Percentiles rank a stretch among this genome's conserved stretches.
Conservation (phyloP, 345 rosid species). For the Syzygium aromaticum region DNA sequence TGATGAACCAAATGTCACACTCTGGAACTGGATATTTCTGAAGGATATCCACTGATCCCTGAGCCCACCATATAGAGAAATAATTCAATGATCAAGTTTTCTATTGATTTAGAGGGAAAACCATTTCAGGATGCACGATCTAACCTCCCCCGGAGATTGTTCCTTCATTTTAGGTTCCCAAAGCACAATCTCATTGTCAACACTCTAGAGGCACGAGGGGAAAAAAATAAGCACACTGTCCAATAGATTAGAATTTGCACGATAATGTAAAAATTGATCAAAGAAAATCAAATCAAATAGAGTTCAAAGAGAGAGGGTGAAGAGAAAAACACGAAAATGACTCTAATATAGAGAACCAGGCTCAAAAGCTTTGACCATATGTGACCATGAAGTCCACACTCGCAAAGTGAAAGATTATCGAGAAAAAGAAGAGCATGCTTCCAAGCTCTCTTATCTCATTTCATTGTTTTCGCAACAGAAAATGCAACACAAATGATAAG, state of each 20-base stretch:
- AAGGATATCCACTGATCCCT: conserved; percentile 89
- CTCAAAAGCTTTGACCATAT: background rate
- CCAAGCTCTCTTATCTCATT: background rate
- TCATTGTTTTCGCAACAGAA: background rate
- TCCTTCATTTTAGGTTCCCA: conserved; percentile 98
- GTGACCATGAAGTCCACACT: background rate
- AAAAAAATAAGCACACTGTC: background rate
- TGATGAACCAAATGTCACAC: conserved; percentile 97
- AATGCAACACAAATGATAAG: background rate
- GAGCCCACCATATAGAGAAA: background rate
- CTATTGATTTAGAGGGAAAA: background rate
- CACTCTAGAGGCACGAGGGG: conserved; percentile 52
- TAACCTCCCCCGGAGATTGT: conserved; percentile 96
- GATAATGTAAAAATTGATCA: background rate
- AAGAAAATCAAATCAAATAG: background rate
- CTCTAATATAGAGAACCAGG: background rate
- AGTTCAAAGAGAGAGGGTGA: background rate
- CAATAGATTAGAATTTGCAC: background rate
- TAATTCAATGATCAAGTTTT: background rate
- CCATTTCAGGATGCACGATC: background rate
- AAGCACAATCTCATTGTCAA: conserved; percentile 87
- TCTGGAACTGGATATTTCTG: conserved; percentile 87
- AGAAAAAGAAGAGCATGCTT: background rate
- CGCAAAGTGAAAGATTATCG: background rate
- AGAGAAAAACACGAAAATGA: background rate